Evolutionary conservation across 768 basidiomycete genomes (phyloP).

Genomic region (Gymnopilus dilepis): DNA sequence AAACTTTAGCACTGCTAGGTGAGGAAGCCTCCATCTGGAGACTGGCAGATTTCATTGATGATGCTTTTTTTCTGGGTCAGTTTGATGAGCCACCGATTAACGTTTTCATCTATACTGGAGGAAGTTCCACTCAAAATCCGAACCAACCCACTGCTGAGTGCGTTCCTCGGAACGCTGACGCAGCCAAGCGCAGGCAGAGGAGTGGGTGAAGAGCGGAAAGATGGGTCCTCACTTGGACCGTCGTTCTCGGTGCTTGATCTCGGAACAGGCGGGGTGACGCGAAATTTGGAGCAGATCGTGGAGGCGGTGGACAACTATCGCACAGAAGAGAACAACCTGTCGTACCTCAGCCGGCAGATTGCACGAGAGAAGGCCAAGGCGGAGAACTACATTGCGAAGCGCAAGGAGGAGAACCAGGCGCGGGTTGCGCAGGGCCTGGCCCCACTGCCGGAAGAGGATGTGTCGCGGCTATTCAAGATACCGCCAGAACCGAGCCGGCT

Average conservation of each 20-base stretch:
- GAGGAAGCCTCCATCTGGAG: constrained; percentile 27
- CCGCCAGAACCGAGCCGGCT: constrained; percentile 87
- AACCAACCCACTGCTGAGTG: constrained; percentile 77
- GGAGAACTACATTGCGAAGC: constrained; percentile 80
- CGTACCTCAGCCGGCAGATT: constrained; percentile 87
- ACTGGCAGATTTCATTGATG: constrained; percentile 8
- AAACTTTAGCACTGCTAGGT: constrained; percentile 89
- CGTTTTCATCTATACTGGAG: constrained; percentile 84
- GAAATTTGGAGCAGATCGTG: constrained; percentile 82
- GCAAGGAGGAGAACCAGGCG: constrained; percentile 85
- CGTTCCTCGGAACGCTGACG: constrained; percentile 74
- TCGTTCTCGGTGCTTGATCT: constrained; percentile 76
- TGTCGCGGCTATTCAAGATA: constrained; percentile 84
- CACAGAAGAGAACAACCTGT: constrained; percentile 92
- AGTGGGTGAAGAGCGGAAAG: constrained; percentile 38
- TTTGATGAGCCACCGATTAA: constrained; percentile 78
- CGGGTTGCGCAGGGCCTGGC: constrained; percentile 83
- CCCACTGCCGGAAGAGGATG: constrained; percentile 88
- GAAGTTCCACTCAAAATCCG: constrained; percentile 87
- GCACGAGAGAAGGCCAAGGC: constrained; percentile 82
- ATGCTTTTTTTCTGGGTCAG: constrained; percentile 44
- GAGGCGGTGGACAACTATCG: constrained; percentile 86
- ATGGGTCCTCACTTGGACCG: constrained; percentile 51
- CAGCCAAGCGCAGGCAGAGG: constrained; percentile 48
- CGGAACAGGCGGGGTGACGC: constrained; percentile 69